Percentiles rank a stretch among this genome's conserved stretches.
Conservation (phyloP, 495 filamentous ascomycete species). For the Elaphomyces granulatus region DNA sequence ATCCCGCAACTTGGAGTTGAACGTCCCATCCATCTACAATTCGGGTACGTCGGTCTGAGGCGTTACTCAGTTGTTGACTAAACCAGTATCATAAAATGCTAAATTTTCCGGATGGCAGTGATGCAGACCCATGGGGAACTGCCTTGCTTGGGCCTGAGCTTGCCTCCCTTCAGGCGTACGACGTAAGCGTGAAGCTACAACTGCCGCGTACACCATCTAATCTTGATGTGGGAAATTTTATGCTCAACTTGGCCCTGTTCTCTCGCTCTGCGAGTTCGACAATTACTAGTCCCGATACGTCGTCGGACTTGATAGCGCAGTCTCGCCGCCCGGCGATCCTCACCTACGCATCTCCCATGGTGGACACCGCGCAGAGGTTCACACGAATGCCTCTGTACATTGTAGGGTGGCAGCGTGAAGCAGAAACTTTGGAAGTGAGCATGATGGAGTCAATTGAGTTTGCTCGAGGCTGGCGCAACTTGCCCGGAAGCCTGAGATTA, state of each 20-base stretch:
- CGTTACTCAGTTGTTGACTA: not conserved
- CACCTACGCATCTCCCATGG: conserved; percentile 48
- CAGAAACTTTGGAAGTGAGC: conserved; percentile 42
- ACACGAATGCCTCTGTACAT: conserved; percentile 44
- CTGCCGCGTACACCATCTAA: conserved; percentile 47
- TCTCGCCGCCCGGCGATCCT: conserved; percentile 50
- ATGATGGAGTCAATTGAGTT: conserved; percentile 66
- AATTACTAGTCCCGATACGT: conserved; percentile 11
- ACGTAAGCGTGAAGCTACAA: conserved; percentile 58
- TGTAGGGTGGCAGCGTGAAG: conserved; percentile 39
- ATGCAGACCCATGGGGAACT: conserved; percentile 31
- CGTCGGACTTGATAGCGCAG: conserved; percentile 20
- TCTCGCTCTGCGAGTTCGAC: conserved; percentile 21
- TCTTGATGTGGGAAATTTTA: conserved; percentile 68
- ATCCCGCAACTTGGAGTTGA: conserved; percentile 58
- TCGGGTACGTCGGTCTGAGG: conserved; percentile 39
- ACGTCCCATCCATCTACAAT: conserved; percentile 65
- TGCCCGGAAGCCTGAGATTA: conserved; percentile 44
- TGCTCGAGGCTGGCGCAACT: conserved; percentile 33
- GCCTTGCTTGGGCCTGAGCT: conserved; percentile 26
- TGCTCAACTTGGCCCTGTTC: conserved; percentile 65
- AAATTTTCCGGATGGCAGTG: conserved; percentile 12
- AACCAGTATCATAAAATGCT: not conserved
- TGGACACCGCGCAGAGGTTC: conserved; percentile 35
- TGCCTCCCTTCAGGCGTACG: conserved; percentile 38